Base-by-base conservation (phyloP, 1,139 yeast genomes). In the Hansenula lynferdii region DNA sequence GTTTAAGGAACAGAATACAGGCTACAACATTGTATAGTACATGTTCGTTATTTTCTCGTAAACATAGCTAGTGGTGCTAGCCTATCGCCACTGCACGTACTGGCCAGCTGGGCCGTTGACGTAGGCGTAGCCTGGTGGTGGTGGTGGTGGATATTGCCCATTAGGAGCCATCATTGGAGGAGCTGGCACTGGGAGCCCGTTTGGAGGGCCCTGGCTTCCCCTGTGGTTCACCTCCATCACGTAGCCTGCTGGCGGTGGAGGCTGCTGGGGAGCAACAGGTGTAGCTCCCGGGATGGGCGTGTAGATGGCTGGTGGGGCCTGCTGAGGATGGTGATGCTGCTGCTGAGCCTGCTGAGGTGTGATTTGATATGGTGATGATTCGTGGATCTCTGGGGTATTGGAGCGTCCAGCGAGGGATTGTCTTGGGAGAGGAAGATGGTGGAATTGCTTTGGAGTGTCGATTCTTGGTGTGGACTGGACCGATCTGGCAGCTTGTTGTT, bases 351-450 rank as follows among this genome's bases (percentile, higher is more conserved):
- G 31, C 20, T 29, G 31, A n/a, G 26, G 25, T 10, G 27, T 31
- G 15, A 6, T 11, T 19, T 31, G 33, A 22, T 16, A 27, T 16
- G 33, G 20, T 31, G 27, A 22, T 12, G 20, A 6, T 5, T 22
- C 27, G 11, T 14, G 14, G 17, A 30, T 16, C 3, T 39, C 44
- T 17, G 53, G 47, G 1, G 49, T 39, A 7, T 28, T 35, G 7
- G 46, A 37, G 7, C 43, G 37, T 9, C 40, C 39, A 9, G 42
- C 48, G 8, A 51, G 30, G 3, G 53, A 46, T 3, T 48, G 49
- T 28, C 45, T 43, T 29, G 56, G 54, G 14, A 49, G 32, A 15
- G 56, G 56, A 5, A 52, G 32, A 31, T 52, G 56, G 25, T 51
- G 55, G 39, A 48, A 51, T 28, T 47, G 47, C 24, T 43, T 48